Percentiles rank a stretch among this genome's conserved stretches.
phyloP scores from a whole-genome alignment of 257 asterid species.

The Fraxinus excelsior region DNA sequence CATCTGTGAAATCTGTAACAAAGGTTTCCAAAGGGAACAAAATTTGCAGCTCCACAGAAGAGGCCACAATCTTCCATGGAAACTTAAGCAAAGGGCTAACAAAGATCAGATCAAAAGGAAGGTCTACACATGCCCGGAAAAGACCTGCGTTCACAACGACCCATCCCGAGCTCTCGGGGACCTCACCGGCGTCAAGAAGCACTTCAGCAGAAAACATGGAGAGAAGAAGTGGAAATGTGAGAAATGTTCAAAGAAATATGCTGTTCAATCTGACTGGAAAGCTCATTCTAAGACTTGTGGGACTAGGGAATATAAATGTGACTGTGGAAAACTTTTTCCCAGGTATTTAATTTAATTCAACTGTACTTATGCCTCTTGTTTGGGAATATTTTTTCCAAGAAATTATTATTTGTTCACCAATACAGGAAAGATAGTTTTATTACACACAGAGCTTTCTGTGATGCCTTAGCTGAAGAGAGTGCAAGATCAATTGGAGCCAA shows the following conservation, averaged over 20 bases:
- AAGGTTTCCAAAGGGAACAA: too few relatives aligned
- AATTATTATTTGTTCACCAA: conserved; percentile 30
- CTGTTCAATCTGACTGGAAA: too few relatives aligned
- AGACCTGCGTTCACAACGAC: conserved; percentile 51
- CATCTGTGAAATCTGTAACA: conserved; percentile 15
- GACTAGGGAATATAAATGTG: too few relatives aligned
- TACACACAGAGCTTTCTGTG: conserved; percentile 54
- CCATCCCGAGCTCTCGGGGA: conserved; percentile 50
- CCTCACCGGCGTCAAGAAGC: conserved; percentile 51
- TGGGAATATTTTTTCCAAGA: conserved; percentile 35
- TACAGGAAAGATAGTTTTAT: conserved; percentile 54
- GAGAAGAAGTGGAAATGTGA: conserved; percentile 46
- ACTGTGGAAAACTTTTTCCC: conserved; percentile 31
- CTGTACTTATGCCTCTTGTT: conserved; percentile 2
- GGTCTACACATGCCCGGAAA: conserved; percentile 52
- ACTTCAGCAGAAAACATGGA: conserved; percentile 51
- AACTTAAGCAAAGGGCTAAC: conserved; percentile 44
- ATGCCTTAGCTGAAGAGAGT: conserved; percentile 52
- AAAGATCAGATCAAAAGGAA: conserved; percentile 36
- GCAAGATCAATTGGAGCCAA: conserved; percentile 35
- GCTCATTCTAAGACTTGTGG: too few relatives aligned
- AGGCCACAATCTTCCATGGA: conserved; percentile 57
- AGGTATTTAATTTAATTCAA: conserved; percentile 33
- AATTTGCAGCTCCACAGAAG: conserved; percentile 50
- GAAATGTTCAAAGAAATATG: too few relatives aligned